Evolutionary conservation across 345 rosid genomes (phyloP), one percentile per base, ranked within the genome.

Genomic region (Moricandia moricandioides): DNA sequence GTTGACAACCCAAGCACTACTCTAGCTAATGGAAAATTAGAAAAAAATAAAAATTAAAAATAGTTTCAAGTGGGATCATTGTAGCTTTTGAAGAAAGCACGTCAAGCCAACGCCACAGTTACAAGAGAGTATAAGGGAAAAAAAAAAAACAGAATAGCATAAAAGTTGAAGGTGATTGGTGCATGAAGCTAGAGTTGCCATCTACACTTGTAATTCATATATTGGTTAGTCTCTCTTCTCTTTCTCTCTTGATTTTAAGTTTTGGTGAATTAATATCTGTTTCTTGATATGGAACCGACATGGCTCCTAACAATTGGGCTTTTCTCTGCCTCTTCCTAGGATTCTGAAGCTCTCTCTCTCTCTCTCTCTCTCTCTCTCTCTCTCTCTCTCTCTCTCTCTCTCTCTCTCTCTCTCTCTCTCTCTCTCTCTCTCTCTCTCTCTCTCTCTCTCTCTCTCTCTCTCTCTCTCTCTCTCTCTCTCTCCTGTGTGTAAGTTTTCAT

Each of bases 271-370:
- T 58, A 52, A 65, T 43, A 61, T 70, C 51, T 70, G 77, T 82
- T 83, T 89, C 86, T 87, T 84, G 76, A 74, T 76, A 51, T 82
- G 86, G 69, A 81, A 79, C 92, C 82, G 84, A 88, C 87, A 88
- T 84, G 88, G 89, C 86, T 88, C 89, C 95, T 71, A 82, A 69
- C 77, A 52, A 66, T 75, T 83, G 87, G 91, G 92, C 80, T 54
- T 73, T 73, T 84, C 86, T 78, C 75, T 60, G 79, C 65, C 74
- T 74, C 84, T 81, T 58, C 71, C 34, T 76, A 73, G 85, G 73
- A 78, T 69, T 79, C 69, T 75, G 66, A 67, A 70, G 30, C 65
- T 70, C 55, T 49, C 59, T 13, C 21, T 17, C 56, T 62, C 59
- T 57, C 68, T 77, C 6, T 65, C 59, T 21, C 24, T 21, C 24